Evolutionary conservation across 2,329 filamentous ascomycete species (phyloP).

Genomic region (Fusarium pininemorale): DNA sequence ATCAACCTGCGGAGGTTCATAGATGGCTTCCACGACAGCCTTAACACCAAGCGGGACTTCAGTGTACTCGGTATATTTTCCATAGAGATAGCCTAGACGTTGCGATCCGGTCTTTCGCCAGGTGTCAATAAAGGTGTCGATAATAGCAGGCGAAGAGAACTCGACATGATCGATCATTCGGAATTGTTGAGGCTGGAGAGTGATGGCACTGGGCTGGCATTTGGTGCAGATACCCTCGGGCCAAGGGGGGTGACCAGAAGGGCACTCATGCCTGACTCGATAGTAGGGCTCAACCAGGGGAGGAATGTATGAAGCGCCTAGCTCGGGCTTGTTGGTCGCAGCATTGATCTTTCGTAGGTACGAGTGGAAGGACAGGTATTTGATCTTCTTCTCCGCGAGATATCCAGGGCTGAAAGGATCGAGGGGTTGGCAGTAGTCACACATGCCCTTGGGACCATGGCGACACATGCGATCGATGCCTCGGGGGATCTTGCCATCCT

Average conservation of each 20-base stretch:
- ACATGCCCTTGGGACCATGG: constrained; percentile 97
- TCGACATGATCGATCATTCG: constrained; percentile 99
- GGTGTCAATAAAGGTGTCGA: constrained; percentile 89
- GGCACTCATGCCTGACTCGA: constrained; percentile 87
- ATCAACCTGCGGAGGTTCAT: constrained; percentile 90
- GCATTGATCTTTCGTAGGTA: constrained; percentile 95
- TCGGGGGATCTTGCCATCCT: constrained; percentile 87
- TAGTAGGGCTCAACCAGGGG: constrained; percentile 93
- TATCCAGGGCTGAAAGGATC: constrained; percentile 94
- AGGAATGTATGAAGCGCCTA: constrained; percentile 94
- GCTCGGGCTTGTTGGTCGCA: constrained; percentile 94
- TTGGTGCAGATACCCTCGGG: constrained; percentile 98
- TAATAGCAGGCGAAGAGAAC: constrained; percentile 84
- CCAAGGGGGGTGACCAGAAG: constrained; percentile 91
- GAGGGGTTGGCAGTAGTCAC: constrained; percentile 97
- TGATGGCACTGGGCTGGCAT: constrained; percentile 97
- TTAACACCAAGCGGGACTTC: constrained; percentile 95
- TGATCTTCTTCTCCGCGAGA: constrained; percentile 95
- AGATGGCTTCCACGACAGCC: constrained; percentile 95
- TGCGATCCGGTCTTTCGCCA: constrained; percentile 90
- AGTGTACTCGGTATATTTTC: constrained; percentile 87
- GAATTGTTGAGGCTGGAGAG: constrained; percentile 89
- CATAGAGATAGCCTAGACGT: constrained; percentile 89
- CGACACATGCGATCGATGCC: constrained; percentile 90
- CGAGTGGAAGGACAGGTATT: constrained; percentile 95